Conservation (phyloP, 192 early-diverging fungal genomes). For the Lobosporangium transversale region DNA sequence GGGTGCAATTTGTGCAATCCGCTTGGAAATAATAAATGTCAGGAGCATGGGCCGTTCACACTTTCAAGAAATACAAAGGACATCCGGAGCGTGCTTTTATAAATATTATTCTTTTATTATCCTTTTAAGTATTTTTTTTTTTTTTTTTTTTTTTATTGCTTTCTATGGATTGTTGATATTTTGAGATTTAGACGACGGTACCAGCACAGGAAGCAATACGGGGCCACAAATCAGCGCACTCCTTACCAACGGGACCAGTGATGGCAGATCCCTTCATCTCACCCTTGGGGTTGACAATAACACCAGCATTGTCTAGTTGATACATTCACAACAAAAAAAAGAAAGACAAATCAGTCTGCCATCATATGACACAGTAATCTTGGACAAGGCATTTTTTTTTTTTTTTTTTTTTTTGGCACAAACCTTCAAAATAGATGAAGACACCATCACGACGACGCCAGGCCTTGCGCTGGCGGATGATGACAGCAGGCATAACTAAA, state of each 20-base stretch:
- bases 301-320: slow-evolving; percentile 99
- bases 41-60: no score
- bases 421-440: slow-evolving; percentile 97
- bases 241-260: slow-evolving; percentile 99
- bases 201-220: slow-evolving; percentile 70
- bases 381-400: no score
- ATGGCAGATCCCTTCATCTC: slow-evolving; percentile 99
- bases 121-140: slow-evolving; percentile 8
- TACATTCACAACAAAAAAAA: neutral
- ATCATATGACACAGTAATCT: no score
- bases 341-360: no score
- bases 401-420: no score
- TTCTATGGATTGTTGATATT: neutral
- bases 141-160: neutral
- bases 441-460: slow-evolving; percentile 99
- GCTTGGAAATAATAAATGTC: no score
- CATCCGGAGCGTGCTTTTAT: no score
- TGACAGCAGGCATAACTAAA: slow-evolving; percentile 96
- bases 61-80: no score
- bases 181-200: slow-evolving; percentile 29
- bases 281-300: slow-evolving; percentile 99
- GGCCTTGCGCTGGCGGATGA: slow-evolving; percentile 99
- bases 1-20: no score
- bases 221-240: slow-evolving; percentile 99
- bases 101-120: no score